Base-by-base conservation (phyloP, 1,139 yeast species). In the Debaryomyces psychrophilus region DNA sequence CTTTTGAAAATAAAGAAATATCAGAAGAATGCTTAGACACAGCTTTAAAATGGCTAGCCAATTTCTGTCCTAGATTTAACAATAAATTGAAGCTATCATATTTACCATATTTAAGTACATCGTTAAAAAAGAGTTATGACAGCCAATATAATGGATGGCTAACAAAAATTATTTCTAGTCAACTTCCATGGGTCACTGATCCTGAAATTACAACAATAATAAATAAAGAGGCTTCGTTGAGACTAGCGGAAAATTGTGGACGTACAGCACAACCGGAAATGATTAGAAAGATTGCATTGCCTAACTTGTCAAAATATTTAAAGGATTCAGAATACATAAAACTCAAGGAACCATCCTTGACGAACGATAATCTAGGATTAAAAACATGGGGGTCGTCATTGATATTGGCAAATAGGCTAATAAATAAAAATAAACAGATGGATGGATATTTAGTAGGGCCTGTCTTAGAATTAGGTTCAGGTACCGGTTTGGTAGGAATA, bases 331-430 rank as follows among this genome's bases (percentile, higher is more conserved):
- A 53, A 2, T 59, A 55, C 15, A 75, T 88, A 0, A 54, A 61
- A 22, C 65, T 93, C 28, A 76, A 77, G 49, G 99, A 93, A 61
- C 98, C 98, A 0, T 83, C 96, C 0, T 68, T 93, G 50, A 89
- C 97, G 0, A 81, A 82, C 42, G 99, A 93, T 62, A 87, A 87
- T 52, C 68, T 93, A 27, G 99, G 99, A 0, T 75, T 90, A 61
- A 90, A 92, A 54, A 93, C 99, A 0, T 93, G 99, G 99, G 99
- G 98, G 0, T 87, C 97, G 0, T 83, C 97, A 0, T 68, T 88
- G 27, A 76, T 89, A 2, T 68, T 93, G 17, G 77, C 95, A 1
- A 77, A 81, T 44, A 66, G 85, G 40, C 60, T 87, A 5, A 67
- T 73, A 1, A 58, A 55, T 31, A 27, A 48, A 5, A 41, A 44